Evolutionary conservation across 2,329 filamentous ascomycete species (phyloP), one percentile per base, ranked within the genome.

Genomic region (Colletotrichum sp.): DNA sequence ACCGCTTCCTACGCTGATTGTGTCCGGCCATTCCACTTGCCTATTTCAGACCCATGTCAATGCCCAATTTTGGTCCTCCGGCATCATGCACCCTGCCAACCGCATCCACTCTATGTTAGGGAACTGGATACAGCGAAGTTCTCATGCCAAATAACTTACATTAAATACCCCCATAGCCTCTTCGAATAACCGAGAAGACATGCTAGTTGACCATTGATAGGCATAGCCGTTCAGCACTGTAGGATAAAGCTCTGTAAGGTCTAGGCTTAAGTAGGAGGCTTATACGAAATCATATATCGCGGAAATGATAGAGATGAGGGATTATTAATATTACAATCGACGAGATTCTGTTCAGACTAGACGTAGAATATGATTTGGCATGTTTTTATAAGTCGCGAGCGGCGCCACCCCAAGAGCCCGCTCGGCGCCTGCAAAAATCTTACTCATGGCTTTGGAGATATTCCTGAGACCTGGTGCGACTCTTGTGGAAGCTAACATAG

Each of bases 211-310:
- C 18, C 3, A 5, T 43, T n/a, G 18, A 43, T 6, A 43, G 4
- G 18, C 8, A 12, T 43, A 10, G 38, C 18, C 0, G 18, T 43
- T n/a, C 18, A 43, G 0, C 38, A n/a, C 38, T 43, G 0, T n/a
- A 43, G 18, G 38, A n/a, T n/a, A 43, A 43, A 43, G 16, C 7
- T 94, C 82, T 86, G 81, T 80, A 89, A 88, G 79, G 88, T 89
- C 79, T 92, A 90, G 90, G 89, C 91, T 81, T 93, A 83, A 81
- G 32, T 2, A 30, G n/a, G 9, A 10, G 56, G 28, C 26, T 7
- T 3, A 7, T 34, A 3, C 9, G 14, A 10, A 5, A 38, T 38
- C 34, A 38, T 16, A n/a, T 12, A 0, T 32, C n/a, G n/a, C 2
- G 43, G 0, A 13, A 52, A 52, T 13, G 43, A 52, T 52, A 21